Conservation (phyloP, 2,329 filamentous ascomycete genomes). For the Phialocephala sp. region DNA sequence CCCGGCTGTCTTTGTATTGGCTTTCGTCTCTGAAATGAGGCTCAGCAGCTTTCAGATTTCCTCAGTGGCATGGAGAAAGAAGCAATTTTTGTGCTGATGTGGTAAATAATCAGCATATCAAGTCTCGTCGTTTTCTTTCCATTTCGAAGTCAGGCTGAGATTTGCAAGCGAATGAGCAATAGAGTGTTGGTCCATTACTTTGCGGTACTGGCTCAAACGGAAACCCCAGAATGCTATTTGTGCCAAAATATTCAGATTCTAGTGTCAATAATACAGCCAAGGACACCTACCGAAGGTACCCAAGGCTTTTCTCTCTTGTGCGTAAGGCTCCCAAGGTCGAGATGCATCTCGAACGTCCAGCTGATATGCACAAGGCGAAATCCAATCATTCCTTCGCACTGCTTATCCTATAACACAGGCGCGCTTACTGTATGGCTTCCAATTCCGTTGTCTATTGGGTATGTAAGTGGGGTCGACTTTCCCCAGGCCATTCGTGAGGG, state of each 20-base stretch:
- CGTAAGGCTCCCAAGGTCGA: neutral
- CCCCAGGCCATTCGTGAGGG: neutral
- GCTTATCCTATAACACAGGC: neutral
- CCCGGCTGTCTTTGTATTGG: neutral
- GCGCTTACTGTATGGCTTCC: neutral
- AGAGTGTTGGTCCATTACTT: too few relatives aligned
- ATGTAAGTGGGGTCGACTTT: neutral
- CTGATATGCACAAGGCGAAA: neutral
- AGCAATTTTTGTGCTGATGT: neutral
- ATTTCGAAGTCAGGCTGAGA: too few relatives aligned
- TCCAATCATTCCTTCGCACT: neutral
- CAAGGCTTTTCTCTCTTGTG: neutral
- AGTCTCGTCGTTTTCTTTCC: neutral
- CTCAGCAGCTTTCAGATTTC: neutral
- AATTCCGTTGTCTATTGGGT: neutral
- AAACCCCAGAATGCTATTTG: too few relatives aligned
- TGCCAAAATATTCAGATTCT: too few relatives aligned
- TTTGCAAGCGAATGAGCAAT: too few relatives aligned
- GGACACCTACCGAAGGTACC: too few relatives aligned
- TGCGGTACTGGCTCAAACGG: neutral
- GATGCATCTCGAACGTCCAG: neutral
- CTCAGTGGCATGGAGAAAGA: neutral
- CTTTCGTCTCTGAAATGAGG: neutral
- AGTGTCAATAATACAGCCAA: too few relatives aligned
- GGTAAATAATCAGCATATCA: neutral